A percentile compares a stretch with the other conserved stretches of the same genome.
Evolutionary conservation across 805 yeast genomes (phyloP).

Genomic region (Schizosaccharomyces octosporus): DNA sequence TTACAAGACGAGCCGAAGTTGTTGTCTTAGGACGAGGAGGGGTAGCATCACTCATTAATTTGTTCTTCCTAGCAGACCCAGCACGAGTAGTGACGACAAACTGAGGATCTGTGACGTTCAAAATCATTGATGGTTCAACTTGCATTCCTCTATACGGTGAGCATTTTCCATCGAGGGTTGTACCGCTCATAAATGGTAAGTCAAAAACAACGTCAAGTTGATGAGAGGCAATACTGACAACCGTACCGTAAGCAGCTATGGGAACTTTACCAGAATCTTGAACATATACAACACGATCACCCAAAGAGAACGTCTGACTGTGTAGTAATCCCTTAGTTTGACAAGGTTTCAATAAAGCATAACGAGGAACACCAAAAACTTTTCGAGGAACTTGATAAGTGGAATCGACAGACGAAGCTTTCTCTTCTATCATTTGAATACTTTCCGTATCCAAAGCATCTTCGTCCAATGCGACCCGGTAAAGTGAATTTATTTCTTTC

Average conservation of each 20-base stretch:
- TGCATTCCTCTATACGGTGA: slow-evolving; percentile 59
- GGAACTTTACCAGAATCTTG: slow-evolving; percentile 80
- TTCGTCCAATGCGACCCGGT: slow-evolving; percentile 47
- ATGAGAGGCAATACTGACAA: slow-evolving; percentile 28
- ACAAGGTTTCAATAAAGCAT: slow-evolving; percentile 55
- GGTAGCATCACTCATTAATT: neutral
- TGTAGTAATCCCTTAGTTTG: slow-evolving; percentile 47
- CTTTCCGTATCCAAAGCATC: slow-evolving; percentile 49
- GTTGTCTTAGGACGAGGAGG: neutral
- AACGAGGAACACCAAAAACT: slow-evolving; percentile 57
- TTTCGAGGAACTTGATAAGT: slow-evolving; percentile 17
- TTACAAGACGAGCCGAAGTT: neutral
- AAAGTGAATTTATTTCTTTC: slow-evolving; percentile 15
- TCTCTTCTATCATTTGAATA: slow-evolving; percentile 40
- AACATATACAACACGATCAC: slow-evolving; percentile 73
- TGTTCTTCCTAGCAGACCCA: neutral
- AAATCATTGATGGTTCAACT: slow-evolving; percentile 54
- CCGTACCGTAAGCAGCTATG: slow-evolving; percentile 68
- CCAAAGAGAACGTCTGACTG: slow-evolving; percentile 54
- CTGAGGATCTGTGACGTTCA: slow-evolving; percentile 44
- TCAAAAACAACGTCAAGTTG: slow-evolving; percentile 61
- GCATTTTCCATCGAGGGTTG: slow-evolving; percentile 53
- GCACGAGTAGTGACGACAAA: neutral
- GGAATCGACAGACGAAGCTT: slow-evolving; percentile 20
- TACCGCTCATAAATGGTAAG: slow-evolving; percentile 57